Evolutionary conservation across 2,329 filamentous ascomycete genomes (phyloP), one percentile per base, ranked within the genome.

Genomic region (Aspergillus sp.): DNA sequence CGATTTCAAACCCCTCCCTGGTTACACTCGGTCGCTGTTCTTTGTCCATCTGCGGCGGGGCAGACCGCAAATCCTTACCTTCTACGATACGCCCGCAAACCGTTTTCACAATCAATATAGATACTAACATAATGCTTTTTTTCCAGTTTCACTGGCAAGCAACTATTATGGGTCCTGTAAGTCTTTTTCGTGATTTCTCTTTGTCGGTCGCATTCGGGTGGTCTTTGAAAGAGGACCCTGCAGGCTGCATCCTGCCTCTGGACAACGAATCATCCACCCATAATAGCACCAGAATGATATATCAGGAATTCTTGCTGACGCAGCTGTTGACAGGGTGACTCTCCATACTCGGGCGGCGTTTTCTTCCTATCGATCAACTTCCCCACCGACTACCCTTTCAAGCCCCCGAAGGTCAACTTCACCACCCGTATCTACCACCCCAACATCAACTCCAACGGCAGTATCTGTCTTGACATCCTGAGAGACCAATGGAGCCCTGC

Each of bases 361-460:
- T 98, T 98, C 81, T 98, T 98, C 83, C 82, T 98, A 57, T 85
- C 87, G 59, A 98, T 98, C 67, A 90, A 96, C 76, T 97, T 98
- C 80, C 93, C 93, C 58, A 98, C 93, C 79, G 93, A 98, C 79
- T 98, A 98, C 75, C 93, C 93, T 34, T 98, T 98, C 82, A 98
- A 98, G 86, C 93, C 93, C 52, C 93, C 93, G 60, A 98, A 98
- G 83, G 90, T 98, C 74, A 96, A 96, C 86, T 98, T 98, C 82
- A 97, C 90, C 61, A 98, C 93, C 55, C 87, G 91, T 68, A 97
- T 98, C 78, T 98, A 98, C 72, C 93, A 98, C 77, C 93, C 93
- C 64, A 98, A 98, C 77, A 98, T 98, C 89, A 98, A 98, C 83
- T 95, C 89, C 58, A 97, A 97, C 72, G 93, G 93, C 72, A 96